Evolutionary conservation across 164 flowering plant genomes (phyloP).

Genomic region (Euptelea pleiosperma): DNA sequence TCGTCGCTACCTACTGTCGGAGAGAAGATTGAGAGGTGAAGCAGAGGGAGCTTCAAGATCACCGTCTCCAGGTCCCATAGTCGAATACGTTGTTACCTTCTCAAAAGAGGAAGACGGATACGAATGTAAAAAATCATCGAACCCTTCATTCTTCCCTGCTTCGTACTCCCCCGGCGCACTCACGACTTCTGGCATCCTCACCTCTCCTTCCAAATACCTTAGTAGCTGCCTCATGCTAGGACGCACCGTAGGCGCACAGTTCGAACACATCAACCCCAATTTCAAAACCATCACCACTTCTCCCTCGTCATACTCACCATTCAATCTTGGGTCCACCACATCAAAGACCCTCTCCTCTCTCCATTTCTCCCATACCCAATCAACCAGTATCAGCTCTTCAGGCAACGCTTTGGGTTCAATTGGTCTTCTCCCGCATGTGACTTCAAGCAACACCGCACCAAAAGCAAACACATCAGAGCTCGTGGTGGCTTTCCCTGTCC

Average conservation of each 20-base stretch:
- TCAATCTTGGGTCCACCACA: constrained; percentile 38
- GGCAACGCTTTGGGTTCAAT: constrained; percentile 46
- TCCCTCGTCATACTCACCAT: constrained; percentile 25
- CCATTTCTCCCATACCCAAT: constrained; percentile 55
- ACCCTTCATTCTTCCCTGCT: constrained; percentile 20
- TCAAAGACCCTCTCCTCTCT: constrained; percentile 30
- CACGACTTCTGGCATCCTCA: constrained; percentile 5
- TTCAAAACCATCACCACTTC: constrained; percentile 42
- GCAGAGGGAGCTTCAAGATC: constrained; percentile 21
- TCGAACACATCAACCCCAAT: constrained; percentile 52
- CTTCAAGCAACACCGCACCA: constrained; percentile 59
- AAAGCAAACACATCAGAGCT: constrained; percentile 57
- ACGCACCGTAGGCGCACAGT: constrained; percentile 21
- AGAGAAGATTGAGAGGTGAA: too few relatives aligned
- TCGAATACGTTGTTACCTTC: constrained; percentile 16
- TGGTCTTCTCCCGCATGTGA: constrained; percentile 56
- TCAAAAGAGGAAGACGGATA: constrained; percentile 19
- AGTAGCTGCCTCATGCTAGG: constrained; percentile 56
- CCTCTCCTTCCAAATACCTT: constrained; percentile 46
- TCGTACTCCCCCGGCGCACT: too few relatives aligned
- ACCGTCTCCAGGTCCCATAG: constrained; percentile 5
- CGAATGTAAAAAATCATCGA: constrained; percentile 44
- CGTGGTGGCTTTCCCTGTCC: constrained; percentile 51
- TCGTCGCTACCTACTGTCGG: too few relatives aligned
- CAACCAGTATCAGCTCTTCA: constrained; percentile 52